Conservation (phyloP, 306 rosid species). For the Quercus bicolor region DNA sequence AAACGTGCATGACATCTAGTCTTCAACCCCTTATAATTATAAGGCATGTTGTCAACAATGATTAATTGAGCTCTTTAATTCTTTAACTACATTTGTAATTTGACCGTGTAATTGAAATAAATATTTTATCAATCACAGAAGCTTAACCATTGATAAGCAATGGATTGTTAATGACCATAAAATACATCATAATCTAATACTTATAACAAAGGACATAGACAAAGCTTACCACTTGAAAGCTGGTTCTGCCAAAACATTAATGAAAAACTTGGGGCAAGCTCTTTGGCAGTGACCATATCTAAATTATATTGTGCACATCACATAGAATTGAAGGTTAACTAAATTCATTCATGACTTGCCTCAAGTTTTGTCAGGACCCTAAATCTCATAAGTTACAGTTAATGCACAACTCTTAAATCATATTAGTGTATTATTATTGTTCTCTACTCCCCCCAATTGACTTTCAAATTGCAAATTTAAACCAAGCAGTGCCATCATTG, state of each 20-base stretch:
- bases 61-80: too few relatives aligned
- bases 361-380: too few relatives aligned
- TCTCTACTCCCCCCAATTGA: not conserved
- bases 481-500: not conserved
- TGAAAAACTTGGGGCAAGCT: conserved; percentile 46
- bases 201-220: not conserved
- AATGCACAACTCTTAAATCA: too few relatives aligned
- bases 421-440: not conserved
- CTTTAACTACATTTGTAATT: not conserved
- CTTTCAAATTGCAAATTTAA: not conserved
- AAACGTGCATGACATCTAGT: too few relatives aligned
- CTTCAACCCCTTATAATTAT: not conserved
- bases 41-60: too few relatives aligned
- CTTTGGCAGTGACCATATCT: too few relatives aligned
- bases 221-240: conserved; percentile 78
- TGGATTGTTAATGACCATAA: not conserved
- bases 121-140: not conserved
- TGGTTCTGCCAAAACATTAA: conserved; percentile 92
- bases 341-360: too few relatives aligned
- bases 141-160: not conserved
- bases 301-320: too few relatives aligned
- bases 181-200: not conserved
- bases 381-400: too few relatives aligned
- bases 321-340: too few relatives aligned
- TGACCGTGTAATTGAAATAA: not conserved